Evolutionary conservation across 495 filamentous ascomycete genomes (phyloP), one percentile per base, ranked within the genome.

Genomic region (Cercophora scortea): DNA sequence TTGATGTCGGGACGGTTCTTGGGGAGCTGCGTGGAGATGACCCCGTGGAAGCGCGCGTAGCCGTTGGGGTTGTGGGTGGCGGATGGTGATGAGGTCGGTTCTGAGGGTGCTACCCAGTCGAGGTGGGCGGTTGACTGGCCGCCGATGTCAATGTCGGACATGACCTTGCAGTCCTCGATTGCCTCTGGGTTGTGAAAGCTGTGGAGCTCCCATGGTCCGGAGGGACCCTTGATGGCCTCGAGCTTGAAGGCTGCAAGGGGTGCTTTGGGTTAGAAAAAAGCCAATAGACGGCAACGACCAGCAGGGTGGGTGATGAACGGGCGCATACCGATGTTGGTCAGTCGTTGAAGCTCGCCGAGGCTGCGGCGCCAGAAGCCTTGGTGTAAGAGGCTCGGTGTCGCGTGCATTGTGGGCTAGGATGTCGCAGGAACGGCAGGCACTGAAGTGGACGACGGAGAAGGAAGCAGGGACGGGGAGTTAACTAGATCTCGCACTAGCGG

Each of bases 91-190:
- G 76, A 50, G 68, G 76, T 55, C 83, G 76, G 35, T 70, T 43
- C 54, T 81, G 83, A 15, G 85, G 76, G 53, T 83, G 77, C 64
- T 2, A 87, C 72, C 65, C 80, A 87, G 60, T 90, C 84, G 47
- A 98, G 75, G 43, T 76, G 66, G 15, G 83, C 82, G 18, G 76
- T 80, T 44, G 90, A 94, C 73, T 79, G 88, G 43, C 92, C 93
- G 54, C 92, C 93, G 8, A 95, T 85, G 59, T 91, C 87, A 36
- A 71, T 74, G 64, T 98, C 93, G 63, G 80, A 86, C 82, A 97
- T 90, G 49, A 84, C 74, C 63, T 92, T 95, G 76, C 87, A 92
- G 39, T 71, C 71, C 15, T 76, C 64, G 34, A 89, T 61, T 11
- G 80, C 76, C 10, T 78, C 70, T 40, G 82, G 76, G 50, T 80